These are phyloP conservation scores for Salix brachista DNA, from an alignment of 345 rosid genomes.

Conservation along the genomic window DNA sequence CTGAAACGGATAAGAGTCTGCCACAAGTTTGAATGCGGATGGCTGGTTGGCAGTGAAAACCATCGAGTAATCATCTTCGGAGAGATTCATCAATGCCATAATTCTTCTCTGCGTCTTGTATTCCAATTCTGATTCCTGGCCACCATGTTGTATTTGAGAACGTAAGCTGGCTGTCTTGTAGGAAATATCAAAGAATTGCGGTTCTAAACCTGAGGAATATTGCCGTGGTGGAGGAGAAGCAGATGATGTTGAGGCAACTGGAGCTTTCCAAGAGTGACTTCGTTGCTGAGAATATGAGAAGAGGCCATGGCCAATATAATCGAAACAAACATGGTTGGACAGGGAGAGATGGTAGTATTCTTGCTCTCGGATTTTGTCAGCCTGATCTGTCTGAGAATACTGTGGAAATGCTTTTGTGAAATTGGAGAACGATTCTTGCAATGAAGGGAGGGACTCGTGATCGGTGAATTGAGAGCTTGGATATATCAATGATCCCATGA, in stretches of 20 bases:
- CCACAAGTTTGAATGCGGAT: constrained; percentile 70
- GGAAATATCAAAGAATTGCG: constrained; percentile 43
- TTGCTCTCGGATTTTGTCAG: constrained; percentile 55
- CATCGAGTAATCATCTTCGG: constrained; percentile 63
- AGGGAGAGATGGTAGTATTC: constrained; percentile 62
- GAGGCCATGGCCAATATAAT: constrained; percentile 63
- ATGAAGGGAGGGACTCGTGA: constrained; percentile 78
- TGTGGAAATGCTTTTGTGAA: constrained; percentile 50
- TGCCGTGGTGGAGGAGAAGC: constrained; percentile 13
- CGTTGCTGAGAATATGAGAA: constrained; percentile 63
- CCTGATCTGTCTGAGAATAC: constrained; percentile 44
- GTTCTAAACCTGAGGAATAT: constrained; percentile 1
- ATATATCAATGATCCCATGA: constrained; percentile 41
- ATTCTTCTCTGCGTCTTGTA: constrained; percentile 45
- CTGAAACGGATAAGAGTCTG: constrained; percentile 65
- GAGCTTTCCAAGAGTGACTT: background rate
- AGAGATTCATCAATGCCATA: constrained; percentile 64
- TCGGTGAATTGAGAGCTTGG: constrained; percentile 54
- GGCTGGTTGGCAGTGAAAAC: constrained; percentile 65
- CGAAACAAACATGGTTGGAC: constrained; percentile 51
- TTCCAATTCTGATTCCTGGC: constrained; percentile 48
- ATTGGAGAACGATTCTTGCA: constrained; percentile 46
- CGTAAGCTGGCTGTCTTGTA: constrained; percentile 42
- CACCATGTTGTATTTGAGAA: constrained; percentile 34
- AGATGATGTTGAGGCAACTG: constrained; percentile 25